Evolutionary conservation across 306 rosid species (phyloP).

Genomic region (Biancaea sappan): DNA sequence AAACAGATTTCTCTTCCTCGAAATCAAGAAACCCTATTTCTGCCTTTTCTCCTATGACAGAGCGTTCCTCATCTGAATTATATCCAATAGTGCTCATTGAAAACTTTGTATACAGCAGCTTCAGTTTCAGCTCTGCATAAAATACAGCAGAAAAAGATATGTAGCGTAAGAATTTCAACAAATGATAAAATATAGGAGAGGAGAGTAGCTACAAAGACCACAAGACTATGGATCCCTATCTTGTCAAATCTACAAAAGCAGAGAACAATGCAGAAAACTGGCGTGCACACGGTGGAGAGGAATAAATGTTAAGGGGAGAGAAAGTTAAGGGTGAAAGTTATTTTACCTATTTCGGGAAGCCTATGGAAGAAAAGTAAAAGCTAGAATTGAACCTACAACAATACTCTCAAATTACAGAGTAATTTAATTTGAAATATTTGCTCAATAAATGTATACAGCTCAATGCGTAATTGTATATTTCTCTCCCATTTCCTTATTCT

Average conservation of each 20-base stretch:
- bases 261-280: not conserved
- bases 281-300: not conserved
- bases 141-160: not conserved
- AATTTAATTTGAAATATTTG: not conserved
- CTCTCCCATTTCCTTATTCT: not conserved
- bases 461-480: not conserved
- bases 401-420: not conserved
- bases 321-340: not conserved
- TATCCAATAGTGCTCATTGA: constrained; percentile 58
- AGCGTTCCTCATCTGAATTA: constrained; percentile 67
- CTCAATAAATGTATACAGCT: not conserved
- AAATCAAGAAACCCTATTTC: constrained; percentile 81
- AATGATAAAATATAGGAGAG: not conserved
- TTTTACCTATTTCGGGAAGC: not conserved
- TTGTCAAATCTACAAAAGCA: not conserved
- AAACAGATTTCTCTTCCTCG: constrained; percentile 71
- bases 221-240: not conserved
- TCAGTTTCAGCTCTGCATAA: constrained; percentile 43
- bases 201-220: not conserved
- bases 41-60: constrained; percentile 75
- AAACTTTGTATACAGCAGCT: constrained; percentile 31
- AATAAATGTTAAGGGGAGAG: not conserved
- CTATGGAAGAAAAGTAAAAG: not conserved
- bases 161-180: not conserved
- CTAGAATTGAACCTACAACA: not conserved